Percentiles rank a stretch among this genome's conserved stretches.
Evolutionary conservation across 2,329 filamentous ascomycete genomes (phyloP).

Genomic region (Uncinocarpus reesii): DNA sequence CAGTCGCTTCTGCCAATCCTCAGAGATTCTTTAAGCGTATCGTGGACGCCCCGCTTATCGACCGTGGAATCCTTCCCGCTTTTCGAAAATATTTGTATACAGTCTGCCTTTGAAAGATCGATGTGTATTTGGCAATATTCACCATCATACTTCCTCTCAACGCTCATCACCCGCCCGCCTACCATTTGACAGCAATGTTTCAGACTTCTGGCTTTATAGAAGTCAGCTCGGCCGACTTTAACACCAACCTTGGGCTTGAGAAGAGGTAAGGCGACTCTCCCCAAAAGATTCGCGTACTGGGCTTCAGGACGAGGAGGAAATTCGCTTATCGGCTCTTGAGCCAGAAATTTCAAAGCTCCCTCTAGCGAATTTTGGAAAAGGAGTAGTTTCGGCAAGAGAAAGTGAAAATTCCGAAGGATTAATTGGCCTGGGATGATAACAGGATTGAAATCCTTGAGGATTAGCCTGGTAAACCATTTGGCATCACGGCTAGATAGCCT

Average conservation of each 20-base stretch:
- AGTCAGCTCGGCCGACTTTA: conserved; percentile 55
- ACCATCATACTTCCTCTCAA: conserved; percentile 75
- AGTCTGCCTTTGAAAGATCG: conserved; percentile 48
- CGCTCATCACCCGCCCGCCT: conserved; percentile 52
- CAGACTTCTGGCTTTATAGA: conserved; percentile 58
- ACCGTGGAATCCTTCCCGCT: conserved; percentile 78
- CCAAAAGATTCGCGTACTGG: conserved; percentile 24
- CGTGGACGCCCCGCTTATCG: conserved; percentile 55
- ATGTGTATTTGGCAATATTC: conserved; percentile 88
- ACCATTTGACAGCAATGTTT: conserved; percentile 62
- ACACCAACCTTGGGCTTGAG: conserved; percentile 49
- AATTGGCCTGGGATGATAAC: conserved; percentile 49
- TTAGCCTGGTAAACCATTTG: conserved; percentile 76
- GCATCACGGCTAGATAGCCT: conserved; percentile 57
- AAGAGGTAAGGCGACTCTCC: conserved; percentile 30
- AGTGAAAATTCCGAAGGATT: conserved; percentile 55
- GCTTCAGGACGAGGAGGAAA: conserved; percentile 32
- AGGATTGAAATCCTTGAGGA: conserved; percentile 66
- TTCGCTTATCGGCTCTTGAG: conserved; percentile 25
- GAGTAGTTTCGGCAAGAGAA: conserved; percentile 58
- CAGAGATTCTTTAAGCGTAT: conserved; percentile 54
- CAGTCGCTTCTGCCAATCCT: conserved; percentile 50
- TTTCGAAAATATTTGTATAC: conserved; percentile 79
- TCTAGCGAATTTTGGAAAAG: conserved; percentile 60
- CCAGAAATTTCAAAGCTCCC: conserved; percentile 48